A percentile compares a stretch with the other conserved stretches of the same genome.
These are phyloP conservation scores for Sporobolomyces pararoseus DNA, from an alignment of 768 basidiomycete genomes.

Conservation along the genomic window DNA sequence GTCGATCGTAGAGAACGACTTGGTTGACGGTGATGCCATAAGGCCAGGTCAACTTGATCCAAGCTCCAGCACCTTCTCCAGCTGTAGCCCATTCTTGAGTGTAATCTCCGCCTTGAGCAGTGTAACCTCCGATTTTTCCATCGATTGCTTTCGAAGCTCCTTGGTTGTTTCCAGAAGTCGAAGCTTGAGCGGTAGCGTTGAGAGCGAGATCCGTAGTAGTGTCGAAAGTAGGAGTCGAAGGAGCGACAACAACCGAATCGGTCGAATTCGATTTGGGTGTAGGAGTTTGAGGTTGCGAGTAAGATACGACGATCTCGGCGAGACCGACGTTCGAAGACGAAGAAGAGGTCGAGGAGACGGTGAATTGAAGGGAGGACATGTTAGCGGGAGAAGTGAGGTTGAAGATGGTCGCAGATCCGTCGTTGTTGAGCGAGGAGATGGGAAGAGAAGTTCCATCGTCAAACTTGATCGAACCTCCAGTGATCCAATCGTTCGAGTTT, in stretches of 20 bases:
- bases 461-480: conserved; percentile 15
- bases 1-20: conserved; percentile 37
- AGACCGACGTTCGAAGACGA: conserved; percentile 21
- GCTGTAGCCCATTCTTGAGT: conserved; percentile 34
- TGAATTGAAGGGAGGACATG: conserved; percentile 29
- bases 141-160: conserved; percentile 17
- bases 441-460: conserved; percentile 16
- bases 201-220: conserved; percentile 26
- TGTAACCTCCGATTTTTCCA: conserved; percentile 27
- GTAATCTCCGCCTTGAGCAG: conserved; percentile 20
- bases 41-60: conserved; percentile 25
- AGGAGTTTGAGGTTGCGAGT: conserved; percentile 32
- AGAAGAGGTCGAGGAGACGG: background rate
- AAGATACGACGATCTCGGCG: conserved; percentile 34
- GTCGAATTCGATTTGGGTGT: background rate
- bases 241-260: background rate
- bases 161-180: conserved; percentile 9
- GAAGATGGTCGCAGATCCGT: conserved; percentile 28
- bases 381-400: conserved; percentile 25
- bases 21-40: conserved; percentile 19
- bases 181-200: conserved; percentile 13
- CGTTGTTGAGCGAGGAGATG: conserved; percentile 32
- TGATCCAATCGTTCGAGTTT: conserved; percentile 37
- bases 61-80: conserved; percentile 20
- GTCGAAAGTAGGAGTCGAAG: background rate